Evolutionary conservation across 2,329 filamentous ascomycete genomes (phyloP).

Genomic region (Chaetomiaceae sp.): DNA sequence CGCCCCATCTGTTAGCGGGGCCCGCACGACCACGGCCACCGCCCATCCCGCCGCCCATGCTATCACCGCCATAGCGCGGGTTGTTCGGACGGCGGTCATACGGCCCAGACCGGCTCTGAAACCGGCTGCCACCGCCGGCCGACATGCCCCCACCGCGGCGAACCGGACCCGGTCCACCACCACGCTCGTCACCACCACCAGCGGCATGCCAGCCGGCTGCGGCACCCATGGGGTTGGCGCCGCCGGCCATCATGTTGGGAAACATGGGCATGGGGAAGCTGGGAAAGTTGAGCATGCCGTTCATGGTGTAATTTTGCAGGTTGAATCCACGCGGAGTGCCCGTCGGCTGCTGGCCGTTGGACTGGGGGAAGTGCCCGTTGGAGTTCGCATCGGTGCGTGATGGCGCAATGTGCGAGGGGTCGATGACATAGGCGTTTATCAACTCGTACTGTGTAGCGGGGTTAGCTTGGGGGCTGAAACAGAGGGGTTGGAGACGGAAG

Average conservation of each 20-base stretch:
- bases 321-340: conserved; percentile 93
- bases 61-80: conserved; percentile 42
- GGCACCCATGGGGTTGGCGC: conserved; percentile 40
- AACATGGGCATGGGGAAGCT: conserved; percentile 41
- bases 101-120: conserved; percentile 62
- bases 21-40: conserved; percentile 47
- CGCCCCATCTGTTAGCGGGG: conserved; percentile 57
- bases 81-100: conserved; percentile 63
- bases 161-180: conserved; percentile 53
- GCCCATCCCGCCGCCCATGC: conserved; percentile 28
- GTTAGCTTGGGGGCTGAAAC: conserved; percentile 7
- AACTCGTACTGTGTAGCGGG: conserved; percentile 62
- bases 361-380: conserved; percentile 88
- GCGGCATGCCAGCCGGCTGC: conserved; percentile 46
- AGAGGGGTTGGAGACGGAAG: background rate
- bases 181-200: conserved; percentile 46
- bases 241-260: conserved; percentile 44
- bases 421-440: conserved; percentile 90
- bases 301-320: conserved; percentile 64
- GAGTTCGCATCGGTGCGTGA: conserved; percentile 91
- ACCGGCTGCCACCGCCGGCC: conserved; percentile 43
- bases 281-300: conserved; percentile 55
- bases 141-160: conserved; percentile 56
- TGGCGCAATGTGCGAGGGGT: conserved; percentile 90
- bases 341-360: conserved; percentile 67